Evolutionary conservation across 805 yeast genomes (phyloP), one percentile per base, ranked within the genome.

Genomic region (Ogataea pilisensis): DNA sequence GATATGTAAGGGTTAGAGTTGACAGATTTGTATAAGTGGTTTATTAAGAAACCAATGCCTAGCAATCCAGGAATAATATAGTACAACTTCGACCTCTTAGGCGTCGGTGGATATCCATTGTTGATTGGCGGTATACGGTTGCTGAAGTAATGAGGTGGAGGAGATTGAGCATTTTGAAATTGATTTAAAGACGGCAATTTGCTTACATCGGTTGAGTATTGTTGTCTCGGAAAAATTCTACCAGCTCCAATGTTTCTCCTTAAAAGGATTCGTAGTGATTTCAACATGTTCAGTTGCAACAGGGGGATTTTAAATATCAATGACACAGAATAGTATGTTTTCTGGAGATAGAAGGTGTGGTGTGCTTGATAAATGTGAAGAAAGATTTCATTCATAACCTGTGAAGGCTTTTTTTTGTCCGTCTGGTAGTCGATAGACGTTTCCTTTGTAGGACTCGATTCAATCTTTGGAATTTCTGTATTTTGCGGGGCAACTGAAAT

Each of bases 151-250:
- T 42, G 49, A 8, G 34, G 40, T 33, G 54, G 53, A 5, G 48
- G 43, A 9, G 36, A 37, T n/a, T 39, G 43, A 5, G 56, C 52
- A 28, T 50, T 48, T 31, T 55, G 58, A 30, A 55, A 55, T 31
- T 55, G 58, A 20, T 55, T 55, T 30, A 55, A 35, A 2, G 54
- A 43, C 8, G 58, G 57, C 7, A 43, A 48, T 27, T 47, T 44
- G 37, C 52, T 45, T n/a, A 47, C 21, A 25, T 50, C 33, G 17
- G 16, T 37, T 31, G 33, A 28, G 27, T 12, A n/a, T 14, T 16
- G n/a, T 16, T n/a, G 8, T 25, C 21, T n/a, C 6, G 12, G 17
- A 8, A 8, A 17, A n/a, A 13, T 12, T 11, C 27, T 33, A 18
- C 32, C 20, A 6, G 18, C 7, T 14, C 18, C 12, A 14, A 8